Percentiles rank a stretch among this genome's conserved stretches.
These are phyloP conservation scores for Cladobotryum protrusum DNA, from an alignment of 2,329 filamentous ascomycete genomes.

Conservation along the genomic window DNA sequence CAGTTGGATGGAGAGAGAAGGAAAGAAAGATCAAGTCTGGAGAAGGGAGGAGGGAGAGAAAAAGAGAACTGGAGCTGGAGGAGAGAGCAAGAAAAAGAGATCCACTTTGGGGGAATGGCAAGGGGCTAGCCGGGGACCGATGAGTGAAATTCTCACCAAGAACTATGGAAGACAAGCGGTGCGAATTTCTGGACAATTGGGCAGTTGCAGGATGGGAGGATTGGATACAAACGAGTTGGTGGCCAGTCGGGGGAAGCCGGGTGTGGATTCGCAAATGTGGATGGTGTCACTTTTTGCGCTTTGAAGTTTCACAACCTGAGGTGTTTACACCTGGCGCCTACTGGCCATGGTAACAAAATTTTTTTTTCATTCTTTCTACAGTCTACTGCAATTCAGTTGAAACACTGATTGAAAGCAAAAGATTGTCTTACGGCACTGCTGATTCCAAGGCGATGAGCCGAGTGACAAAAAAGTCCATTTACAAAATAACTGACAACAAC, in stretches of 20 bases:
- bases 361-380: no score
- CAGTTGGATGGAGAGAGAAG: conserved; percentile 24
- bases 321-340: conserved; percentile 15
- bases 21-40: conserved; percentile 25
- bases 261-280: conserved; percentile 24
- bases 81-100: conserved; percentile 36
- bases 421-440: background rate
- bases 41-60: conserved; percentile 29
- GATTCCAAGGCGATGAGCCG: background rate
- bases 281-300: conserved; percentile 21
- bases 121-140: conserved; percentile 29
- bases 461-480: background rate
- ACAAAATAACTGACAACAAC: background rate
- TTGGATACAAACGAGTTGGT: conserved; percentile 21
- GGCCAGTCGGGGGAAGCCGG: conserved; percentile 30
- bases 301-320: conserved; percentile 26
- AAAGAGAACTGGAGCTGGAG: conserved; percentile 27
- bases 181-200: conserved; percentile 20
- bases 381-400: background rate
- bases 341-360: background rate
- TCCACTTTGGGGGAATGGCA: conserved; percentile 27
- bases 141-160: conserved; percentile 26
- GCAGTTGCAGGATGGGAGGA: conserved; percentile 7
- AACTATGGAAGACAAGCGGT: conserved; percentile 17
- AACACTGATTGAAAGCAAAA: background rate